These are phyloP conservation scores for Schwanniomyces vanrijiae DNA, from an alignment of 805 yeast genomes.

Conservation along the genomic window DNA sequence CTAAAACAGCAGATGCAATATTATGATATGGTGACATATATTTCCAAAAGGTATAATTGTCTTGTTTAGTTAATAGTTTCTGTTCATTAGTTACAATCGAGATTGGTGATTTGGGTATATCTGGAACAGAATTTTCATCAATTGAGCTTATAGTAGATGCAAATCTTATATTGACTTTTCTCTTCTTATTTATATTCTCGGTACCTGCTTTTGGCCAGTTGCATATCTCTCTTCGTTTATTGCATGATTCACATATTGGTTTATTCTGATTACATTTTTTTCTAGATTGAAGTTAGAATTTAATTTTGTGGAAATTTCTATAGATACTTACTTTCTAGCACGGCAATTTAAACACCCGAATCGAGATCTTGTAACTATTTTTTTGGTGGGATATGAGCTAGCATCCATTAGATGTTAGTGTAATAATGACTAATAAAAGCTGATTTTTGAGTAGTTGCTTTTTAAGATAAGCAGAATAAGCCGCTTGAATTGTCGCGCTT, in stretches of 20 bases:
- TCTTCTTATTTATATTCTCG: slow-evolving; percentile 1
- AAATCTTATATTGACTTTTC: not conserved
- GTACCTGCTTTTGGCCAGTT: slow-evolving; percentile 6
- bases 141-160: not conserved
- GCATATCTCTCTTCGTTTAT: slow-evolving; percentile 4
- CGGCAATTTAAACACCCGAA: slow-evolving; percentile 10
- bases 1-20: too few relatives aligned
- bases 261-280: slow-evolving; percentile 14
- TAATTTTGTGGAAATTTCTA: not conserved
- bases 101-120: not conserved
- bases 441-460: not conserved
- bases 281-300: slow-evolving; percentile 1
- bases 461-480: not conserved
- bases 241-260: slow-evolving; percentile 12
- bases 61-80: not conserved
- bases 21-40: too few relatives aligned
- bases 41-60: too few relatives aligned
- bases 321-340: slow-evolving; percentile 7
- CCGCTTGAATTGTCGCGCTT: not conserved
- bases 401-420: not conserved
- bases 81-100: not conserved
- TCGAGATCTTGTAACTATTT: slow-evolving; percentile 5
- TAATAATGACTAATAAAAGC: not conserved
- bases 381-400: not conserved
- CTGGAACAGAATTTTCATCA: not conserved